phyloP scores from a whole-genome alignment of 306 rosid species.

The Malus asiatica region DNA sequence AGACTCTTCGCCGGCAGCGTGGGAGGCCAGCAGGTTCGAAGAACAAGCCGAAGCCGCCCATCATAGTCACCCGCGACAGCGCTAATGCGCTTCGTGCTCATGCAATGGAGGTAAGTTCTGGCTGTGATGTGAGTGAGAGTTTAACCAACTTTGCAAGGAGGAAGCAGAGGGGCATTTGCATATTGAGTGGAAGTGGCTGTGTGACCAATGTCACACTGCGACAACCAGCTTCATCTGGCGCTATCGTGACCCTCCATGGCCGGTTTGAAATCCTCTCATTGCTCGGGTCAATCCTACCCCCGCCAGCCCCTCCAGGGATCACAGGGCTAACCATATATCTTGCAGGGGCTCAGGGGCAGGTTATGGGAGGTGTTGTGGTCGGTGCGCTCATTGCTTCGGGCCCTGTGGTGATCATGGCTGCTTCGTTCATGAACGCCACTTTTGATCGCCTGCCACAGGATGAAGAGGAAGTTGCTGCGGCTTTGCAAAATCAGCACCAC shows the following conservation, averaged over 20 bases:
- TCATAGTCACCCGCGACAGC: slow-evolving; percentile 65
- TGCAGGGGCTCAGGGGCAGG: slow-evolving; percentile 83
- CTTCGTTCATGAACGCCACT: slow-evolving; percentile 77
- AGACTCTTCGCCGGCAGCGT: slow-evolving; percentile 50
- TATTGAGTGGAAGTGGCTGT: slow-evolving; percentile 68
- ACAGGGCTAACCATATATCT: slow-evolving; percentile 64
- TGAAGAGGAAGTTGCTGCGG: slow-evolving; percentile 55
- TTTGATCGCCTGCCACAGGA: slow-evolving; percentile 73
- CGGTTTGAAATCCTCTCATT: slow-evolving; percentile 66
- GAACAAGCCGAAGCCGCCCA: slow-evolving; percentile 69
- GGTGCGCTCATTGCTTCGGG: slow-evolving; percentile 78
- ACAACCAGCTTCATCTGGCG: slow-evolving; percentile 60
- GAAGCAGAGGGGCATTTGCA: slow-evolving; percentile 70
- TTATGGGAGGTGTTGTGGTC: slow-evolving; percentile 64
- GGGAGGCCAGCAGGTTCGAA: slow-evolving; percentile 68
- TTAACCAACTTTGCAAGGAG: slow-evolving; percentile 73
- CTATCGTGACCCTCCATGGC: slow-evolving; percentile 77
- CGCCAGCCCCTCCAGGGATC: slow-evolving; percentile 79
- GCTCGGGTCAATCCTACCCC: slow-evolving; percentile 72
- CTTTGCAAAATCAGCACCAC: slow-evolving; percentile 58
- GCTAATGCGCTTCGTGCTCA: slow-evolving; percentile 69
- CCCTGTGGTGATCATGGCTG: slow-evolving; percentile 76
- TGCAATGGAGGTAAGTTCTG: slow-evolving; percentile 78
- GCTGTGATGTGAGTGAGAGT: slow-evolving; percentile 72
- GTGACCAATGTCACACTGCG: slow-evolving; percentile 71